Base-by-base conservation (phyloP, 2,329 filamentous ascomycete species). In the Lachnellula willkommii region DNA sequence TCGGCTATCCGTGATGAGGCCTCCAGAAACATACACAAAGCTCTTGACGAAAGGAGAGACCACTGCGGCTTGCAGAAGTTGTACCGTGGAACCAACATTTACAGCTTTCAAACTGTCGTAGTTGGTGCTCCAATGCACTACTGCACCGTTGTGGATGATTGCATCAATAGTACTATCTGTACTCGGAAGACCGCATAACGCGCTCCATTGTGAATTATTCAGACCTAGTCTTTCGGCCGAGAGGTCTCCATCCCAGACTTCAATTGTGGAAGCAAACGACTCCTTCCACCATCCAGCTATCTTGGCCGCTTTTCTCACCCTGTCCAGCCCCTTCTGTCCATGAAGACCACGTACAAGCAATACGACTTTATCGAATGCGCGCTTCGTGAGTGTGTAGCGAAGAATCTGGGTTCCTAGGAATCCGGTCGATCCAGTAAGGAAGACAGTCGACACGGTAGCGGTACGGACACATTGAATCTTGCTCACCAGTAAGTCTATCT, bases 121-220 rank as follows among this genome's bases (percentile, higher is more conserved):
- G 2, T 80, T 83, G 65, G 82, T 77, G 32, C 94, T 81, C 90
- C 90, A 95, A 69, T 95, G 85, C 5, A 88, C 85, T 24, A 77
- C 75, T 6, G 90, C 89, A 35, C 88, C 91, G 68, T 95, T 96
- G 75, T 96, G 87, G 37, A 90, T 81, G 2, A 90, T 77, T 1
- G 83, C 78, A 67, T 95, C 89, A 0, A 85, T 85, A 17, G 82
- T 39, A 35, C 20, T 15, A 14, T 28, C 11, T 42, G 22, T 1
- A 84, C 73, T 57, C 17, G 37, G 17, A 15, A 7, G 14, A 22
- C 65, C 61, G 4, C 78, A 75, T 4, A 96, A 68, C 4, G 71
- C 74, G 52, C 85, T 75, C 88, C 89, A 95, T 1, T 74, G 75
- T 1, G 74, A 74, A 4, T 82, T 76, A 11, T 79, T 76, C 11